Base-by-base conservation (phyloP, 306 rosid species). In the Casuarina cunninghamiana region DNA sequence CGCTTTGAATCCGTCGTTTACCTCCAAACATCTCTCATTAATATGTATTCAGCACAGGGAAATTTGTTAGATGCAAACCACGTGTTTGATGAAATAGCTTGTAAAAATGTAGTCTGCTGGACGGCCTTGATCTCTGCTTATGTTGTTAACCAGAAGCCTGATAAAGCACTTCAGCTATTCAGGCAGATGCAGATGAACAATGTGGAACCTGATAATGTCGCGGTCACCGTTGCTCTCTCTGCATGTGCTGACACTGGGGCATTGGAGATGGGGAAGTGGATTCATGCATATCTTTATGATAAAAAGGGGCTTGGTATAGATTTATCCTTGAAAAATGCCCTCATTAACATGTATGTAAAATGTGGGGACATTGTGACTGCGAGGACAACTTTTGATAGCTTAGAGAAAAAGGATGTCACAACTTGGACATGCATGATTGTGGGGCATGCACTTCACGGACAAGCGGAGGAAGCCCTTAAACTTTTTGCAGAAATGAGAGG, bases 401-500 rank as follows among this genome's bases (percentile, higher is more conserved):
- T 82, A 54, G 69, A 71, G 53, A 72, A 58, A 51, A 90, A 85
- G 75, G 92, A 88, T 76, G 88, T 88, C n/a, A 85, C 86, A 21
- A 82, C 86, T 78, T 90, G 92, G 91, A 90, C 91, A 15, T 88
- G 87, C 73, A 88, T 90, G 85, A 87, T 88, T 72, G 90, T 85
- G 32, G 95, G 95, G 76, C 88, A 90, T 77, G 89, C 92, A 10
- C 74, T 87, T 11, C 92, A 90, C 35, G 92, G 92, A 39, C 88
- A 85, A 69, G 88, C 84, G 44, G 78, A 85, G 60, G 86, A 76
- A 76, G 78, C 84, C 50, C 86, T 82, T 15, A 55, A 76, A 45
- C 82, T 82, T 57, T 82, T 76, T 50, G 37, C 77, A 7, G 41
- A 73, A 53, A 85, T 79, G 86, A 76, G 58, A 50, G 73, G 78